Base-by-base conservation (phyloP, 2,329 filamentous ascomycete genomes). In the Pyrenophora seminiperda region DNA sequence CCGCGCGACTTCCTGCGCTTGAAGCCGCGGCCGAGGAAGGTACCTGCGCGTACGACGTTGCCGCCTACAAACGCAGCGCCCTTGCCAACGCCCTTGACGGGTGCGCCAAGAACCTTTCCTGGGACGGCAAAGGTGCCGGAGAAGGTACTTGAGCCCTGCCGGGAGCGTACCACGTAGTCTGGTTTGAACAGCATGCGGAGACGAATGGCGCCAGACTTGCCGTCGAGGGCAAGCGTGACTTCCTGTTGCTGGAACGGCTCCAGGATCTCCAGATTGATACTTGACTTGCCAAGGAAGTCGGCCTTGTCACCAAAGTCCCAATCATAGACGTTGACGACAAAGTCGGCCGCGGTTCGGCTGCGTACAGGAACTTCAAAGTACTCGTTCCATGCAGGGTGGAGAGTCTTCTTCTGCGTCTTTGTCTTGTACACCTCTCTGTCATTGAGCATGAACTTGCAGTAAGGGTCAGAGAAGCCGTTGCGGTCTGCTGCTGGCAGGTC, bases 281-380 rank as follows among this genome's bases (percentile, higher is more conserved):
- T 76, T 0, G 90, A 81, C 51, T 81, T 82, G 36, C 94, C 94
- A n/a, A 99, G 77, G 70, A 88, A 89, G 73, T 99, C 94, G 1
- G 92, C 91, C 74, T 92, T 93, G 72, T 96, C 91, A 39, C 90
- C 93, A 78, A 97, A 96, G 72, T 99, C 94, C 84, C 93, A 99
- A 70, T 99, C 94, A 71, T 87, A 96, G 2, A 97, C 86, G 47
- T 90, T 89, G 65, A 91, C 85, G 24, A 81, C 81, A 75, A 99
- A 94, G 19, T 94, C 84, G 30, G 92, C 89, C 0, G 82, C 91
- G 13, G 91, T 96, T 50, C 94, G 83, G 11, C 91, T 96, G 14
- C 90, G 86, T 43, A 99, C 79, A 1, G 86, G 80, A 1, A 90
- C 81, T 72, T 97, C 92, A 66, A 99, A 99, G 73, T 86, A 92